Base-by-base conservation (phyloP, 2,329 filamentous ascomycete species). In the Amauroascus verrucosus region DNA sequence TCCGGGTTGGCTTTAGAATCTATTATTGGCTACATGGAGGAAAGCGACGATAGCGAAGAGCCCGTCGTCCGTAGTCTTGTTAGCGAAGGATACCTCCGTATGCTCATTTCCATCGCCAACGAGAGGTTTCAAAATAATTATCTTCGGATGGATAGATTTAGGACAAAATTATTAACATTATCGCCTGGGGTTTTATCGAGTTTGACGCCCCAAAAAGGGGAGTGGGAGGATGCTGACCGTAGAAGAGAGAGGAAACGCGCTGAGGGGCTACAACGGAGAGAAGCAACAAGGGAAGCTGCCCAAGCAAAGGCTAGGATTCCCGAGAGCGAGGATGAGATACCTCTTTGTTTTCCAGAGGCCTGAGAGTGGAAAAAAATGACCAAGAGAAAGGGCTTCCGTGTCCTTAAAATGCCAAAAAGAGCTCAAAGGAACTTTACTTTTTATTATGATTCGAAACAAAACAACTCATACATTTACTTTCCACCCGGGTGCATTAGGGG, bases 1-100 rank as follows among this genome's bases (percentile, higher is more conserved):
- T 86, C 87, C 67, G 90, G 90, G 0, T 75, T 96, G 1, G 79
- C 81, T 0, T 81, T 96, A 57, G 88, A 95, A 69, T 87, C 86
- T 1, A 77, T 96, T 24, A 77, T 97, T 30, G 91, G 88, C 0
- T 75, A 70, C 48, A 64, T 59, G n/a, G 60, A 67, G 33, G 58
- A 64, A 37, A 46, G 50, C 28, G 38, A 53, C 18, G 43, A 53
- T 28, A 56, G 43, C 67, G 50, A 60, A 6, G 65, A 77, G 18
- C 67, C 64, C 3, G 65, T 72, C 3, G 73, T 77, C 13, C 62
- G 72, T 20, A 75, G 73, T 37, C 67, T 84, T 20, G 86, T 95
- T 1, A 74, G 81, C 1, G 76, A 83, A 32, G 72, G 73, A 7
- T 89, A 93, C 63, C 75, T 96, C 4, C 70, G 71, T 40, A 80